A percentile compares a stretch with the other conserved stretches of the same genome.
Conservation (phyloP, 768 basidiomycete species). For the Tremella fuciformis region DNA sequence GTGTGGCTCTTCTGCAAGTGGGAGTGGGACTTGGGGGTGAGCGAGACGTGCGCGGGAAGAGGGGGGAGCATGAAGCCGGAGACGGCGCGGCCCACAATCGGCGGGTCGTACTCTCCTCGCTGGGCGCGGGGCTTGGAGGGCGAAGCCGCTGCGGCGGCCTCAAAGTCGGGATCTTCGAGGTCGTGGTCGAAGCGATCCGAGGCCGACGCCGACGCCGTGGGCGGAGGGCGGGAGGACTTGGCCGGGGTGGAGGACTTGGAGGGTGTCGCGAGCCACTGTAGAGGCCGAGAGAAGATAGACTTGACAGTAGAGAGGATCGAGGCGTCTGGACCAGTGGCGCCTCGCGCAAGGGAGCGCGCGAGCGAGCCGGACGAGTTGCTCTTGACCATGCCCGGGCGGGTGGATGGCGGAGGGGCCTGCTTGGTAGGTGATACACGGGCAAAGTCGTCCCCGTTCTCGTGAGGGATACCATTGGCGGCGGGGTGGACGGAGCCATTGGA, state of each 20-base stretch:
- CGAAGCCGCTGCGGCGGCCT: not conserved
- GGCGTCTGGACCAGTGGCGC: constrained; percentile 8
- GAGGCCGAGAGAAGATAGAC: constrained; percentile 21
- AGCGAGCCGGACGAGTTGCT: constrained; percentile 4
- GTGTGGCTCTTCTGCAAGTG: too few relatives aligned
- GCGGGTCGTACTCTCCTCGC: constrained; percentile 1
- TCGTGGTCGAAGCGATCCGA: constrained; percentile 17
- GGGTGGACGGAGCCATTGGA: constrained; percentile 5
- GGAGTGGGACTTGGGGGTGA: constrained; percentile 10
- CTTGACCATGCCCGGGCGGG: constrained; percentile 12
- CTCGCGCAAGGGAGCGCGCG: constrained; percentile 2
- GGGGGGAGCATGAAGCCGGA: constrained; percentile 29
- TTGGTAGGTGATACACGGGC: constrained; percentile 11
- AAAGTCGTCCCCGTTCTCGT: not conserved
- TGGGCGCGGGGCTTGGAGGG: not conserved
- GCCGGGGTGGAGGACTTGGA: constrained; percentile 8
- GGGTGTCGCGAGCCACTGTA: constrained; percentile 31
- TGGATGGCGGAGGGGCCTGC: constrained; percentile 9
- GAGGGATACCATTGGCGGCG: not conserved
- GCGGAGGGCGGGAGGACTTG: not conserved
- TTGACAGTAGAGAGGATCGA: constrained; percentile 16
- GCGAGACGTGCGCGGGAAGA: constrained; percentile 24
- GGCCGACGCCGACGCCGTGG: too few relatives aligned
- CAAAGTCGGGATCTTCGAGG: constrained; percentile 23
- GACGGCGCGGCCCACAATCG: constrained; percentile 22